phyloP scores from a whole-genome alignment of 192 early-diverging fungal genomes.

The Backusella westeae region DNA sequence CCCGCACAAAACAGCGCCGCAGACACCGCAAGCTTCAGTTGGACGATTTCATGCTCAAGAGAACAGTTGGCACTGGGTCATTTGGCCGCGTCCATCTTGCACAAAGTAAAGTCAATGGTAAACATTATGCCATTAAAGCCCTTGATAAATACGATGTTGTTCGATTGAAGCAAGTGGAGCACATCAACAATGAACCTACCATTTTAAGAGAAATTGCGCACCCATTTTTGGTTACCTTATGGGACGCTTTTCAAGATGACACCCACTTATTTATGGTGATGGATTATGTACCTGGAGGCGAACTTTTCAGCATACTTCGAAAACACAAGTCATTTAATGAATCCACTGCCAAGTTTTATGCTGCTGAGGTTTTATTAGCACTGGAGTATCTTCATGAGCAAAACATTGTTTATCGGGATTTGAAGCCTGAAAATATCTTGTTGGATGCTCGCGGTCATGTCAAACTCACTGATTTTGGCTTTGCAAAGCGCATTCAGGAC shows the following conservation, averaged over 20 bases:
- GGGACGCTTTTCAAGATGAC: conserved; percentile 87
- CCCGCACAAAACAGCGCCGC: background rate
- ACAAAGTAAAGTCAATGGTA: conserved; percentile 65
- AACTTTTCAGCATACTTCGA: conserved; percentile 74
- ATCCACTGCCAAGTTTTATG: conserved; percentile 73
- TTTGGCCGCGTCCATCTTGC: conserved; percentile 96
- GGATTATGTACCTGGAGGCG: conserved; percentile 92
- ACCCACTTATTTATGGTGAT: conserved; percentile 88
- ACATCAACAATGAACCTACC: conserved; percentile 90
- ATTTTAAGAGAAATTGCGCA: conserved; percentile 81
- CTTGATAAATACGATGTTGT: conserved; percentile 90
- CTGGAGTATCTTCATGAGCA: conserved; percentile 89
- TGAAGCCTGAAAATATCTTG: conserved; percentile 84
- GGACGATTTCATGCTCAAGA: conserved; percentile 74
- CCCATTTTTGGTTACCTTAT: conserved; percentile 88
- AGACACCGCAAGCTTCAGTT: conserved; percentile 41
- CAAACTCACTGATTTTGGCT: conserved; percentile 94
- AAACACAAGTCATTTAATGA: conserved; percentile 52
- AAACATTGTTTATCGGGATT: conserved; percentile 86
- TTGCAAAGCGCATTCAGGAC: conserved; percentile 55
- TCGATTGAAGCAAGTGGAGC: conserved; percentile 91
- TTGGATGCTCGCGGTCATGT: conserved; percentile 87
- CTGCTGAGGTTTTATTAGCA: conserved; percentile 85
- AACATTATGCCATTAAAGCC: conserved; percentile 94
- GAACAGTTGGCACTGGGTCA: conserved; percentile 91